Evolutionary conservation across 257 asterid genomes (phyloP), one percentile per base, ranked within the genome.

Genomic region (Hygrophila difformis): DNA sequence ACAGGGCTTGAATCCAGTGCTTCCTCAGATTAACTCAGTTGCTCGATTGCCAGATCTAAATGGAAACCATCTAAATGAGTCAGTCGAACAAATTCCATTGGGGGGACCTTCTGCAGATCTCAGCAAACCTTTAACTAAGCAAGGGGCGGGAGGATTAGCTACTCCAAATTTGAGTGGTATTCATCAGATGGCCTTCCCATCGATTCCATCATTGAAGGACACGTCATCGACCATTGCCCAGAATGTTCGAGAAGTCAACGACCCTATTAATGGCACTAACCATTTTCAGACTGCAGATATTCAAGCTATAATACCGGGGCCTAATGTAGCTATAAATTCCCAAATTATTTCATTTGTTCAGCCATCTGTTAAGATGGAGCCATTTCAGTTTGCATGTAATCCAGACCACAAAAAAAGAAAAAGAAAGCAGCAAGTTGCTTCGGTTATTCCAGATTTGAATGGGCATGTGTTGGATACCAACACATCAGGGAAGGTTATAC

Each of bases 391-490:
- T 23, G 51, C 48, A 53, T 56, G 28, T 24, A 65, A 55, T 45
- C 56, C 64, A 0, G 68, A 58, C 59, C 60, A 18, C 42, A 72
- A 37, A 67, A 67, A 56, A 47, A 56, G 81, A 49, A 73, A 60
- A 60, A 60, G 73, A 52, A 65, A 65, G 65, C 73, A 67, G 34
- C 66, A 62, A 49, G 31, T 8, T 45, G 62, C 63, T 56, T 21
- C 85, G 21, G 55, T 34, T 14, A 62, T 86, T 43, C 96, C 89
- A 17, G 96, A 87, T 69, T 69, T 80, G 81, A 83, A 79, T 17
- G 81, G 84, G 17, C 63, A 55, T 45, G 61, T 19, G 17, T 15
- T 44, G 0, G 79, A 75, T 18, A 23, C 19, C 18, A 47, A 36
- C 42, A 37, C 68, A 20, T 50, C 53, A 14, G 79, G 59, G 17